Base-by-base conservation (phyloP, 306 rosid species). In the Lithocarpus polystachyus region DNA sequence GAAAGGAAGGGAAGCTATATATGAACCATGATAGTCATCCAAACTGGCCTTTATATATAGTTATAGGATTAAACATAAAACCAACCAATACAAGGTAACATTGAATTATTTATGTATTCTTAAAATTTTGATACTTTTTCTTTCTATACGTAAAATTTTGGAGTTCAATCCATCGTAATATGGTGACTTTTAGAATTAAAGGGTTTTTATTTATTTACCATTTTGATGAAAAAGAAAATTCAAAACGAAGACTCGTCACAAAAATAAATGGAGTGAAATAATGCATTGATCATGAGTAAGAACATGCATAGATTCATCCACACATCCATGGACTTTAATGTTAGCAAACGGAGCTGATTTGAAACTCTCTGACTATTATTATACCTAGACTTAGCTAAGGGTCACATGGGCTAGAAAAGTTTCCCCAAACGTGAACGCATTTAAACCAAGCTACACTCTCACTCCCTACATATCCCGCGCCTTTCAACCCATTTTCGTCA, bases 341-440 rank as follows among this genome's bases (percentile, higher is more conserved):
- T 18, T 2, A 35, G 24, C 52, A 33, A 40, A 40, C 45, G 8
- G 45, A 40, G 45, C 45, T 8, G 45, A 40, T 40, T 85, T 80
- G 75, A 54, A 85, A 79, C 78, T 77, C 56, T 70, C 71, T 22
- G 65, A n/a, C n/a, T 60, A 35, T 40, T 40, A 40, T 40, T 8
- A 40, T 8, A 40, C 45, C 7, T 7, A 8, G 45, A 8, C 45
- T 75, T 68, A 14, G 75, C 65, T 82, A 89, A 89, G 92, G 92
- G 97, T 90, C 98, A 90, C 93, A 90, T 86, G 92, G 73, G 81
- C 24, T 61, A 72, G 73, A 80, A 73, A 54, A 82, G 61, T 75
- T 80, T 59, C 57, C 62, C 57, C 56, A 56, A 94, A 86, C 98
- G 98, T 94, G 98, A 94, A 65, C 80, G 77, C 97, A 94, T 94